Conservation (phyloP, 1,284 basidiomycete species). For the Moniliophthora roreri region DNA sequence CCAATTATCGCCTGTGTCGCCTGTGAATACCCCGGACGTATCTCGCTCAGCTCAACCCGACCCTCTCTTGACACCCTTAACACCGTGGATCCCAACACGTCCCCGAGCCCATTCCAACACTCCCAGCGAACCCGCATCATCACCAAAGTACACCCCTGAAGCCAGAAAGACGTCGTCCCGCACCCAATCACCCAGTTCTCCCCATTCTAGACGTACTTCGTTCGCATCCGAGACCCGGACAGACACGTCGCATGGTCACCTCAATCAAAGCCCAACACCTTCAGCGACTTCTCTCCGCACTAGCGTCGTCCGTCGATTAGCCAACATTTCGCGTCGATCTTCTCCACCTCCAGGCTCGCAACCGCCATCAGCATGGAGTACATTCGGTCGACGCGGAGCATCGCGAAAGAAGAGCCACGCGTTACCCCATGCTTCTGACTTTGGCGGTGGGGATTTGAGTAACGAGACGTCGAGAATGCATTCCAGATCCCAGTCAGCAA, state of each 20-base stretch:
- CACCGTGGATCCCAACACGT: background rate
- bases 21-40: background rate
- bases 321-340: background rate
- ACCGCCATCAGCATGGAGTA: conserved; percentile 2
- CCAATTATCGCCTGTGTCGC: background rate
- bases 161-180: background rate
- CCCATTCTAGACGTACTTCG: background rate
- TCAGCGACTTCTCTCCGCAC: background rate
- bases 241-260: background rate
- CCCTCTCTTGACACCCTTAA: background rate
- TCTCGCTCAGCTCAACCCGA: background rate
- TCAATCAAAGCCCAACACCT: background rate
- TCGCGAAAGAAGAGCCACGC: background rate
- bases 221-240: background rate
- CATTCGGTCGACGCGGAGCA: background rate
- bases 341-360: background rate
- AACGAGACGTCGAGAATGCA: too few relatives aligned
- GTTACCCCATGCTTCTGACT: background rate
- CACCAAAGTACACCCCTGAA: background rate
- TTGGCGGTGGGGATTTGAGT: background rate
- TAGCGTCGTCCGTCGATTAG: background rate
- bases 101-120: background rate
- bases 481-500: too few relatives aligned
- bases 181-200: background rate
- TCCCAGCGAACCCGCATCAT: background rate